Conservation (phyloP, 192 early-diverging fungal species). For the Umbelopsis isabellina region DNA sequence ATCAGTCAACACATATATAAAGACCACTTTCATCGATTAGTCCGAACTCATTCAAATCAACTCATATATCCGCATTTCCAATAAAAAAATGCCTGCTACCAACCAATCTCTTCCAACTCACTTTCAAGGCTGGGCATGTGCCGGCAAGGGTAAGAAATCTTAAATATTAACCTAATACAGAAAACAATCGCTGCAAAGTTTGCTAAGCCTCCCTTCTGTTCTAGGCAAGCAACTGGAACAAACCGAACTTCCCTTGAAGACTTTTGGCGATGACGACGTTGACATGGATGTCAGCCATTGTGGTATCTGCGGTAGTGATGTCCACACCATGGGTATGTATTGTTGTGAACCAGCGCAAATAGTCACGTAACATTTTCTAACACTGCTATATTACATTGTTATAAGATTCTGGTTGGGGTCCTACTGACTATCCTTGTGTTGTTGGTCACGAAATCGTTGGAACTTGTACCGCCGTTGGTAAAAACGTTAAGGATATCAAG, state of each 20-base stretch:
- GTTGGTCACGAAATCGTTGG: conserved; percentile 63
- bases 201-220: background rate
- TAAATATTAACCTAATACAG: background rate
- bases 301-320: conserved; percentile 80
- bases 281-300: conserved; percentile 60
- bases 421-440: conserved; percentile 45
- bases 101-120: background rate
- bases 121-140: conserved; percentile 32
- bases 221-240: conserved; percentile 28
- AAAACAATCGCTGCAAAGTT: background rate
- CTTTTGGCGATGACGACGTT: conserved; percentile 46
- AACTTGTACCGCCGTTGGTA: conserved; percentile 42
- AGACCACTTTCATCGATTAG: no score
- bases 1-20: no score
- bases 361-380: no score
- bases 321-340: conserved; percentile 61
- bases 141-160: conserved; percentile 31
- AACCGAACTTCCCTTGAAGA: conserved; percentile 35
- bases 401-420: conserved; percentile 22
- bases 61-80: background rate
- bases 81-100: background rate
- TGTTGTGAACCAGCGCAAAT: background rate
- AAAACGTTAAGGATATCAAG: conserved; percentile 42
- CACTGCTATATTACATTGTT: background rate
- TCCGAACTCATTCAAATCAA: background rate